Percentiles rank a stretch among this genome's conserved stretches.
Conservation (phyloP, 176 grass and related monocot species). For the Zizania latifolia region DNA sequence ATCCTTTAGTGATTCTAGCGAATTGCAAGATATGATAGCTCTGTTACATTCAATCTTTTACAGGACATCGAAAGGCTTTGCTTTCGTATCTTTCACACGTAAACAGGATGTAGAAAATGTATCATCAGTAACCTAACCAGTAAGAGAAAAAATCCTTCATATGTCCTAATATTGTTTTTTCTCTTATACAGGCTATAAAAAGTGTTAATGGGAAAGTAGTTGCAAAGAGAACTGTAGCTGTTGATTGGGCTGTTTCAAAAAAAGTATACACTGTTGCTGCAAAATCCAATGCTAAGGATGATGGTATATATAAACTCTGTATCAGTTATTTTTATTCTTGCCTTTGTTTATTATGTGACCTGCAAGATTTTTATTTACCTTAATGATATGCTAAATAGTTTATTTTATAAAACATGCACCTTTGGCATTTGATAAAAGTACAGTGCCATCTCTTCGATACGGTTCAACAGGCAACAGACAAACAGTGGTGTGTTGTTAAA, state of each 20-base stretch:
- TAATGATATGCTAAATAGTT: no score
- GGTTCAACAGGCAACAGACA: constrained; percentile 13
- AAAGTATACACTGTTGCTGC: constrained; percentile 70
- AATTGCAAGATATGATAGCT: constrained; percentile 6
- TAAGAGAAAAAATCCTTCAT: constrained; percentile 22
- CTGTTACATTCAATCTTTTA: constrained; percentile 26
- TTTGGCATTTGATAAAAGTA: background rate
- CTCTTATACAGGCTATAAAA: constrained; percentile 73
- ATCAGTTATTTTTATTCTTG: background rate
- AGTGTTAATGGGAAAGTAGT: constrained; percentile 63
- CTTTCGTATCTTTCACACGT: constrained; percentile 92
- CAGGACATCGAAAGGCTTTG: constrained; percentile 93
- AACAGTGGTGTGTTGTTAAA: background rate
- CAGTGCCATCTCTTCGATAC: background rate
- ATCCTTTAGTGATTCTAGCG: constrained; percentile 14
- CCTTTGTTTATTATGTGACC: no score
- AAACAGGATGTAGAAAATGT: constrained; percentile 97
- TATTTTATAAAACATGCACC: background rate
- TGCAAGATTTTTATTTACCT: no score
- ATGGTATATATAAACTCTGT: constrained; percentile 36
- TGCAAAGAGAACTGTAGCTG: constrained; percentile 79
- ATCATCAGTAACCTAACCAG: constrained; percentile 25
- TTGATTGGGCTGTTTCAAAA: constrained; percentile 94
- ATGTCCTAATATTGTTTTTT: constrained; percentile 24
- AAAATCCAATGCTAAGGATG: constrained; percentile 43